Evolutionary conservation across 106 monocot species (phyloP).

Genomic region (Gastrodia elata): DNA sequence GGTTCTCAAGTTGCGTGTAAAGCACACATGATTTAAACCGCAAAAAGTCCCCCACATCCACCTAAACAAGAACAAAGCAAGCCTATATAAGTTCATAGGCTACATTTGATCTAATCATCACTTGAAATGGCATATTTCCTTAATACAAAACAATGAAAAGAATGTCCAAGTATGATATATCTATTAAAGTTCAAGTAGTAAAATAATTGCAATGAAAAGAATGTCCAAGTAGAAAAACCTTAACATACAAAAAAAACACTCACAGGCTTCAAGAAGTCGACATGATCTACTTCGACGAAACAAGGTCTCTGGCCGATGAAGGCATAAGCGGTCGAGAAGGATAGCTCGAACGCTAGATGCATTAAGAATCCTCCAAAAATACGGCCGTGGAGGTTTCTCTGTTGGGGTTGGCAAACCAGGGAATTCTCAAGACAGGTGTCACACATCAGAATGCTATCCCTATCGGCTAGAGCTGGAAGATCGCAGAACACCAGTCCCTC

Average conservation of each 20-base stretch:
- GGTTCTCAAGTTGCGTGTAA: slow-evolving; percentile 80
- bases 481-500: slow-evolving; percentile 93
- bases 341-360: slow-evolving; percentile 86
- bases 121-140: background rate
- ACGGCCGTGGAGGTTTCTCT: slow-evolving; percentile 87
- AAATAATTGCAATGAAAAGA: too few species aligned
- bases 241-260: slow-evolving; percentile 24
- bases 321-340: slow-evolving; percentile 95
- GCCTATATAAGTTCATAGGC: background rate
- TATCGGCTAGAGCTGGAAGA: slow-evolving; percentile 83
- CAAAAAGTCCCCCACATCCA: slow-evolving; percentile 94
- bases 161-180: too few species aligned
- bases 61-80: slow-evolving; percentile 23
- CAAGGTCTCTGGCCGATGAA: slow-evolving; percentile 79
- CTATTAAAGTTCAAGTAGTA: too few species aligned
- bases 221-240: too few species aligned
- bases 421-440: slow-evolving; percentile 85
- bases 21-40: slow-evolving; percentile 93
- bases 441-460: slow-evolving; percentile 78
- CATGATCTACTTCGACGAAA: slow-evolving; percentile 96
- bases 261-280: slow-evolving; percentile 92
- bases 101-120: background rate
- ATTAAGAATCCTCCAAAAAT: slow-evolving; percentile 98
- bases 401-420: slow-evolving; percentile 93
- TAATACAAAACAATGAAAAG: too few species aligned